Evolutionary conservation across 352 stramenopile species (phyloP), one percentile per base, ranked within the genome.

Genomic region (Globisporangium spiculum): DNA sequence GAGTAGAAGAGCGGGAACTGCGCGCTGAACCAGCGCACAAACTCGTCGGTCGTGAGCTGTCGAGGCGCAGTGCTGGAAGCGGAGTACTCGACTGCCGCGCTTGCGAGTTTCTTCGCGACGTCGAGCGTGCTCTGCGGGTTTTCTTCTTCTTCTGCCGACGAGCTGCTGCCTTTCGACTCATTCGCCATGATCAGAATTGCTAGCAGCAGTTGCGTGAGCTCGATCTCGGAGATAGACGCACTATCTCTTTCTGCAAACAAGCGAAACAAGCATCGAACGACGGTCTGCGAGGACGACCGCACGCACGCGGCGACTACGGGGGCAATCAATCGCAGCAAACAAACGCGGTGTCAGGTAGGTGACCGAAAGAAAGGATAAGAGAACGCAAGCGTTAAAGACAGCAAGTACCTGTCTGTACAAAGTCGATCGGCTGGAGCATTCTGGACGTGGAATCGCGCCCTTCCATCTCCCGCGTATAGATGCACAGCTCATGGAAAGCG

Each of bases 1-100:
- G 85, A 88, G 70, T 92, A 90, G 22, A 96, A 58, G 52, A 96
- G 76, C 24, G 88, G 88, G 30, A 83, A 84, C n/a, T 92, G 78
- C 3, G 73, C 60, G 63, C 65, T 80, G 48, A 73, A 70, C 84
- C 85, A 96, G 12, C 76, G 76, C 5, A 91, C 66, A 50, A 94
- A 90, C 18, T 89, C 83, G 34, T 91, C 76, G 20, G 68, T 80
- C 7, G 82, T 83, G 41, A 86, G 52, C 60, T 83, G 65, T 12
- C 65, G 60, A 9, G 56, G 34, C 24, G 79, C 34, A 16, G 67
- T 72, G 5, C 26, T 24, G 26, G 60, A 41, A 3, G 27, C 2
- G 1, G 60, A 34, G 20, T 60, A 66, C 5, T 56, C 54, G 2
- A 72, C 55, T 6, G 79, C 82, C 20, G 78, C 77, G 41, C 69